These are phyloP conservation scores for Isatis tinctoria DNA, from an alignment of 345 rosid species.

Conservation along the genomic window DNA sequence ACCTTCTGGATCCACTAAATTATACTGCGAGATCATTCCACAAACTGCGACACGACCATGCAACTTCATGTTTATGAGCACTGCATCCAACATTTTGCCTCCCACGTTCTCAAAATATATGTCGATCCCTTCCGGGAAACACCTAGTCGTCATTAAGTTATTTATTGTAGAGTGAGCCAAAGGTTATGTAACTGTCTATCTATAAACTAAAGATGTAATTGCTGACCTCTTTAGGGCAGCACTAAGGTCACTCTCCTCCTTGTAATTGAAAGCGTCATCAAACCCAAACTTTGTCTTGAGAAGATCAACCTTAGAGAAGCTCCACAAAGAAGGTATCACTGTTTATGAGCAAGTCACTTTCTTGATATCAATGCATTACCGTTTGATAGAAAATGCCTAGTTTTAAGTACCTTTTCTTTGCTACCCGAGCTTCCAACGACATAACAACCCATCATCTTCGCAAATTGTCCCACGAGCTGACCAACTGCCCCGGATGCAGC, in stretches of 20 bases:
- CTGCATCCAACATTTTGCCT: slow-evolving; percentile 65
- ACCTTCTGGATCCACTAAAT: slow-evolving; percentile 31
- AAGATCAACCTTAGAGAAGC: slow-evolving; percentile 32
- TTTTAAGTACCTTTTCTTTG: slow-evolving; percentile 37
- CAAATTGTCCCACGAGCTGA: slow-evolving; percentile 63
- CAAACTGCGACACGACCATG: slow-evolving; percentile 52
- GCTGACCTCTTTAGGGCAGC: slow-evolving; percentile 43
- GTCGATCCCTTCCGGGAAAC: slow-evolving; percentile 58
- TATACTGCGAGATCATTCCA: slow-evolving; percentile 51
- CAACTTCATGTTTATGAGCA: slow-evolving; percentile 47
- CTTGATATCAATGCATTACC: not conserved
- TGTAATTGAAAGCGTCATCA: slow-evolving; percentile 59
- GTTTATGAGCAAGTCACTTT: not conserved
- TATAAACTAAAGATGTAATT: not conserved
- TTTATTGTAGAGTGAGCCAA: not conserved
- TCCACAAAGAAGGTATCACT: not conserved
- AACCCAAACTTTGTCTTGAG: slow-evolving; percentile 53
- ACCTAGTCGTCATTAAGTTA: slow-evolving; percentile 29
- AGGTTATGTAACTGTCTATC: not conserved
- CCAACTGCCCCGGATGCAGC: slow-evolving; percentile 68
- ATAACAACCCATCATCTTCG: slow-evolving; percentile 50
- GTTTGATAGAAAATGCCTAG: not conserved
- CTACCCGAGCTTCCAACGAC: slow-evolving; percentile 61
- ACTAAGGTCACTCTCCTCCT: slow-evolving; percentile 41
- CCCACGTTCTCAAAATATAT: slow-evolving; percentile 66